phyloP scores from a whole-genome alignment of 306 rosid species.

The Oxytropis ochrocephala region DNA sequence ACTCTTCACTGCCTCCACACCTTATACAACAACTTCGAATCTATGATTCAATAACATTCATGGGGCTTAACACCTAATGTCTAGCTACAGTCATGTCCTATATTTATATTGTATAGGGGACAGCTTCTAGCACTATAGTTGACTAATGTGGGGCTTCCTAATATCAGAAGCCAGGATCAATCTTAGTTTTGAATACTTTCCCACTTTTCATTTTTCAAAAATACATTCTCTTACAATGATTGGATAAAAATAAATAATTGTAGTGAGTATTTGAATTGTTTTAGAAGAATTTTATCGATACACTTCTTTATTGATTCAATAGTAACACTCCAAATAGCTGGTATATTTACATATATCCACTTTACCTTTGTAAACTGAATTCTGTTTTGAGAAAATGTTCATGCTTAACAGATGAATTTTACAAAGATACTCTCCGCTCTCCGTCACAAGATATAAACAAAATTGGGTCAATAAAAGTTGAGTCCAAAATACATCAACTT shows the following conservation, averaged over 20 bases:
- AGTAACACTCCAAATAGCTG: not conserved
- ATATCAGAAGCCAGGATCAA: not conserved
- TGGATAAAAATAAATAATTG: not conserved
- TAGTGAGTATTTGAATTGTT: not conserved
- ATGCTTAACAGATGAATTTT: not conserved
- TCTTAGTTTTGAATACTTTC: not conserved
- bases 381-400: not conserved
- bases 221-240: not conserved
- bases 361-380: not conserved
- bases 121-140: not conserved
- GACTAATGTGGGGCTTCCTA: not conserved
- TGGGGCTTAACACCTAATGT: not conserved
- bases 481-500: no score
- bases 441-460: no score
- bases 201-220: not conserved
- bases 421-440: not conserved
- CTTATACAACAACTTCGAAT: not conserved
- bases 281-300: not conserved
- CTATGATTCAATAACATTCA: not conserved
- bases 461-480: no score
- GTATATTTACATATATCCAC: not conserved
- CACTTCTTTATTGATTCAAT: not conserved
- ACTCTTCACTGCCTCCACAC: not conserved
- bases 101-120: not conserved
- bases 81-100: not conserved